Base-by-base conservation (phyloP, 306 rosid genomes). In the Prunus salicina region DNA sequence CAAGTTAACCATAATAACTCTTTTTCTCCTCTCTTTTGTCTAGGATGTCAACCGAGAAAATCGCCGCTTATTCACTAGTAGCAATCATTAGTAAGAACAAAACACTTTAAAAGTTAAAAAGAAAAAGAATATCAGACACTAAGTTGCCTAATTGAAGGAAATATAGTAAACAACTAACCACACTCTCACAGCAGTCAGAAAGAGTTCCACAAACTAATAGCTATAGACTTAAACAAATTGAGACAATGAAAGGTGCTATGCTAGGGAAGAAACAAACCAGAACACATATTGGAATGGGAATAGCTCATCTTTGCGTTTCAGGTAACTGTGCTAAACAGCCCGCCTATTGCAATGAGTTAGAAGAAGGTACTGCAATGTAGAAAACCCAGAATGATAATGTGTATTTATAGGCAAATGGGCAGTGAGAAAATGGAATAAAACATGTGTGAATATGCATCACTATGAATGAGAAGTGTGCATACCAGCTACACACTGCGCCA, bases 401-500 rank as follows among this genome's bases (percentile, higher is more conserved):
- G 78, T 83, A 73, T 88, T 88, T 93, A 96, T 88, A 96, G 83
- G 76, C 71, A 69, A 70, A 83, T 69, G 87, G 78, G 84, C 25
- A 76, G 78, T 82, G 87, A 82, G 86, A 88, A 82, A 87, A 76
- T 78, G 47, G 96, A 92, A 95, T 86, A 87, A 87, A 89, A 88
- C 84, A 86, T 80, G 90, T 83, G 84, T 81, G 87, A 81, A 85
- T 86, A 87, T 83, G 88, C 88, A 87, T 82, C 80, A 71, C 72
- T 78, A 47, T 81, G 83, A 65, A 66, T 79, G 69, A 81, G 85
- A 77, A 65, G 78, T 73, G 88, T 80, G 91, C 81, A 81, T 82
- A 87, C 84, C 87, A 82, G 87, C 88, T 88, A 82, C 74, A 73
- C 85, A 72, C 71, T 51, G 77, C 78, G 69, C 85, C 85, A 79